Conservation (phyloP, 2,329 filamentous ascomycete species). For the Westerdykella aurantiaca region DNA sequence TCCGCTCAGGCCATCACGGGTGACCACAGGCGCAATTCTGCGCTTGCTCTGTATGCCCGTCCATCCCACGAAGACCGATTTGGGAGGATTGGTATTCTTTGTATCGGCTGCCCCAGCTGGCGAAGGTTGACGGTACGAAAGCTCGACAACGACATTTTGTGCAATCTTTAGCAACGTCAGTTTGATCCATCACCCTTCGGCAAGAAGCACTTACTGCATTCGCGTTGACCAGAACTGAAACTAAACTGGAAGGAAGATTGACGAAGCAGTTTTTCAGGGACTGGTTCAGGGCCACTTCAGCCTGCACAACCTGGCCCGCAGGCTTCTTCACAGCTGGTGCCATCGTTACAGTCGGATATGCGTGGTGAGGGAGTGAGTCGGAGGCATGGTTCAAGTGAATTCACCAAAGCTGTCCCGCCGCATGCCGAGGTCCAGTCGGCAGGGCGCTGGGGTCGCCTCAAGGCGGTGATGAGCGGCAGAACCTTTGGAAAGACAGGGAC, state of each 20-base stretch:
- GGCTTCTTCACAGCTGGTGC: slow-evolving; percentile 40
- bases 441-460: slow-evolving; percentile 2
- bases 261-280: slow-evolving; percentile 85
- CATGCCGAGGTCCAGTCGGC: slow-evolving; percentile 30
- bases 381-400: slow-evolving; percentile 4
- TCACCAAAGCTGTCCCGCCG: slow-evolving; percentile 9
- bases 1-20: slow-evolving; percentile 64
- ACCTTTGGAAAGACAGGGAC: slow-evolving; percentile 1
- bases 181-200: neutral
- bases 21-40: slow-evolving; percentile 65
- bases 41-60: slow-evolving; percentile 96
- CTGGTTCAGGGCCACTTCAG: slow-evolving; percentile 78
- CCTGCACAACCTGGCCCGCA: slow-evolving; percentile 52
- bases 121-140: slow-evolving; percentile 63
- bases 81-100: slow-evolving; percentile 45
- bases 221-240: slow-evolving; percentile 77
- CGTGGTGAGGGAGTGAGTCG: slow-evolving; percentile 2
- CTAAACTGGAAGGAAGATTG: slow-evolving; percentile 80
- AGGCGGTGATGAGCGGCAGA: slow-evolving; percentile 22
- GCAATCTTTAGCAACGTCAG: slow-evolving; percentile 62
- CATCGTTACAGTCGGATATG: slow-evolving; percentile 18
- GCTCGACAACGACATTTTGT: slow-evolving; percentile 94
- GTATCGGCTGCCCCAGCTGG: slow-evolving; percentile 39
- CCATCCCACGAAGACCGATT: slow-evolving; percentile 87
- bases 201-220: slow-evolving; percentile 64